Base-by-base conservation (phyloP, 2,329 filamentous ascomycete genomes). In the Colletotrichum tanaceti region DNA sequence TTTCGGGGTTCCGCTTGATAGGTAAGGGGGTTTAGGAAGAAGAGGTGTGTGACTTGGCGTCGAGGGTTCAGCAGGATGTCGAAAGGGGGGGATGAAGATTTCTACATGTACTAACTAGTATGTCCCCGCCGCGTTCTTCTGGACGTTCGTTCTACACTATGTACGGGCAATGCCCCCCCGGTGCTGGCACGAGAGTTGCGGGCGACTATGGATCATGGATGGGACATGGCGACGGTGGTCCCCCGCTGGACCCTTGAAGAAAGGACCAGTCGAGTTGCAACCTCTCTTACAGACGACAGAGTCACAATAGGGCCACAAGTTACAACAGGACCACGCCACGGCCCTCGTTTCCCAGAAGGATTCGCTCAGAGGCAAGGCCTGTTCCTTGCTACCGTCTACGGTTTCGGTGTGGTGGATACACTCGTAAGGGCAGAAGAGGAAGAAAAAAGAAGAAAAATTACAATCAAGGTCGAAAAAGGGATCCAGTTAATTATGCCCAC, bases 91-190 rank as follows among this genome's bases (percentile, higher is more conserved):
- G 62, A 57, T 32, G 43, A 43, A 52, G 65, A 49, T 57, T 57
- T 50, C 62, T 53, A 50, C 58, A 28, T 52, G 44, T 60, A n/a
- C n/a, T n/a, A n/a, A 52, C 58, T 50, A 32, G 18, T 35, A 47
- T 38, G 20, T 35, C 13, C n/a, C n/a, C n/a, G n/a, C 18, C 20
- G 43, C 32, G n/a, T n/a, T 43, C 20, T 43, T 68, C 65, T 68
- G 58, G 55, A 54, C 20, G 22, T 46, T 46, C 18, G n/a, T n/a
- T n/a, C n/a, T n/a, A n/a, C n/a, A n/a, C n/a, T n/a, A n/a, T n/a
- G n/a, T n/a, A n/a, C n/a, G n/a, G n/a, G n/a, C 32, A 18, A 35
- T 24, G 16, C 43, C 61, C 61, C 61, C 65, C 62, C n/a, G n/a
- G 41, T 60, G 55, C 50, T 54, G 58, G 49, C 54, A 58, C 28